Conservation (phyloP, 805 yeast species). For the Metschnikowia lachancei region DNA sequence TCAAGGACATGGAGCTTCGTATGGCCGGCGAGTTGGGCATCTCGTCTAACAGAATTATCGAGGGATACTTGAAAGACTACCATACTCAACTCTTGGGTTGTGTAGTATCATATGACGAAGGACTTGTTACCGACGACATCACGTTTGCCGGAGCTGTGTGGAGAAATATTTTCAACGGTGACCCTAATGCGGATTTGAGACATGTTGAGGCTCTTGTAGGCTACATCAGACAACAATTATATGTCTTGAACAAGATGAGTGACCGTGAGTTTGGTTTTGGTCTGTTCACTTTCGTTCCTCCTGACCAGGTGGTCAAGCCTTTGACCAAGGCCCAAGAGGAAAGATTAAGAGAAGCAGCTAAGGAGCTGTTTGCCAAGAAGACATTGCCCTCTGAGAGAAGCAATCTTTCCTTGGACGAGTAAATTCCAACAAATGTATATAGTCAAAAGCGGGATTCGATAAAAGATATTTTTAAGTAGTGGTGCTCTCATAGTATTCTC, state of each 20-base stretch:
- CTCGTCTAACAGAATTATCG: conserved; percentile 74
- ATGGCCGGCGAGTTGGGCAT: conserved; percentile 85
- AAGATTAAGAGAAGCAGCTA: conserved; percentile 49
- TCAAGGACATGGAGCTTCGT: conserved; percentile 84
- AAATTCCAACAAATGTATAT: conserved; percentile 9
- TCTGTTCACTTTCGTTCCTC: conserved; percentile 77
- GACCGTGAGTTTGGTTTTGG: conserved; percentile 95
- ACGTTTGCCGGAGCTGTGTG: conserved; percentile 76
- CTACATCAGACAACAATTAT: conserved; percentile 84
- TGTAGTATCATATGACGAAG: conserved; percentile 90
- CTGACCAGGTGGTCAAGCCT: conserved; percentile 72
- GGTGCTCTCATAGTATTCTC: too few relatives aligned
- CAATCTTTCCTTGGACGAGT: conserved; percentile 43
- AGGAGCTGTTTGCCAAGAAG: conserved; percentile 50
- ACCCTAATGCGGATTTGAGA: conserved; percentile 73
- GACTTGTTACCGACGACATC: conserved; percentile 72
- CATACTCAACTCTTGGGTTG: conserved; percentile 87
- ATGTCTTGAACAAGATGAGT: conserved; percentile 77
- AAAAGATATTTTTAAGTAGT: too few relatives aligned
- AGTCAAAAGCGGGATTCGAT: background rate
- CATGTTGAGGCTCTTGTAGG: conserved; percentile 87
- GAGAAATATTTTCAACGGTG: conserved; percentile 90
- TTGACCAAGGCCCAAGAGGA: conserved; percentile 64
- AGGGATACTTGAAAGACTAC: conserved; percentile 83
- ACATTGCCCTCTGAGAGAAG: conserved; percentile 60